Evolutionary conservation across 257 asterid species (phyloP), one percentile per base, ranked within the genome.

Genomic region (Solanum phureja): DNA sequence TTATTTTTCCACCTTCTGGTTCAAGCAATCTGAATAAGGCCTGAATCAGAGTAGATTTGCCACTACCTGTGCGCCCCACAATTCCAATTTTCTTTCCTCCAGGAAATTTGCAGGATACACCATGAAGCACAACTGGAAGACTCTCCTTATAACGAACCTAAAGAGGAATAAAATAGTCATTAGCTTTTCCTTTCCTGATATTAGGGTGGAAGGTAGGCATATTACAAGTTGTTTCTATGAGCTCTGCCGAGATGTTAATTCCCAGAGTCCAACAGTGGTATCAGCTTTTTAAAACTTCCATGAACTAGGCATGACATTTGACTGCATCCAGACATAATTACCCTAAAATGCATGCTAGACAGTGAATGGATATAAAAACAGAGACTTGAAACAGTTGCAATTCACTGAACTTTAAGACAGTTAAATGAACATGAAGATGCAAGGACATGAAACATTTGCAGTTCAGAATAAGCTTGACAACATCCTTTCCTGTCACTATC

Each of bases 61-160:
- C 99, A 88, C 99, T 97, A 89, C 99, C 99, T 74, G 99, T 97
- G 46, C 99, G 99, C 49, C 99, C 99, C 89, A 97, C 99, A 85
- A 97, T 97, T 89, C 99, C 99, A 49, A 96, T 93, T 90, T 95
- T 97, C 90, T 91, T 91, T 85, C 99, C 99, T 76, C 99, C 99
- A 23, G 99, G 98, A 92, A 97, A 94, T 82, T 24, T 90, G 93
- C 99, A 97, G 83, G 99, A 92, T 88, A 97, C 94, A 66, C 96
- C 95, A 86, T 95, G 99, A 87, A 97, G 99, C 89, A 97, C 99
- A 71, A 94, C 94, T 37, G 99, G 99, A 89, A 97, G 99, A 90
- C 87, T 94, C 93, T 97, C 99, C 91, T 95, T 95, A 89, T 97
- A 97, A 35, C 99, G 97, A 85, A 95, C 95, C 98, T 95, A 86